A percentile compares a stretch with the other conserved stretches of the same genome.
Conservation (phyloP, 192 early-diverging fungal genomes). For the Entomortierella parvispora region DNA sequence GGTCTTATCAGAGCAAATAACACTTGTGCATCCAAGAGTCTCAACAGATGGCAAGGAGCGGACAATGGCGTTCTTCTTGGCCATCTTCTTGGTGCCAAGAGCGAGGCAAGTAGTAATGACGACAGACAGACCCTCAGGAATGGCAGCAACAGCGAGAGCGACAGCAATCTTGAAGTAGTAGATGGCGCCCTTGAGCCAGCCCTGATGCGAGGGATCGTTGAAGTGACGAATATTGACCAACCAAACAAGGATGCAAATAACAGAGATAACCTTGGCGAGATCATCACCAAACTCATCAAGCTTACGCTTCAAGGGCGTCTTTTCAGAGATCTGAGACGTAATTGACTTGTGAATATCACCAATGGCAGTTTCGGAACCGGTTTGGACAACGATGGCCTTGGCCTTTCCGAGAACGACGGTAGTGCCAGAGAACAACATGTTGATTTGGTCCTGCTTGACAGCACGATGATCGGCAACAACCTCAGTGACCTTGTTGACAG, state of each 20-base stretch:
- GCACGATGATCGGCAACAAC: conserved; percentile 71
- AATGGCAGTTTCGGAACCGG: conserved; percentile 91
- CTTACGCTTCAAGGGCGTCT: conserved; percentile 95
- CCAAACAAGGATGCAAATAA: conserved; percentile 98
- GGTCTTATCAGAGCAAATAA: conserved; percentile 99
- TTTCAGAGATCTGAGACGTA: conserved; percentile 83
- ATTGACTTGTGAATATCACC: conserved; percentile 95
- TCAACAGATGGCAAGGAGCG: conserved; percentile 92
- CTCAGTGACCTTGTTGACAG: conserved; percentile 83
- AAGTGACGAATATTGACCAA: conserved; percentile 98
- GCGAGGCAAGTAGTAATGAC: conserved; percentile 98
- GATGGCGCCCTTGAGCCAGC: conserved; percentile 94
- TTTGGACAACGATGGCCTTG: conserved; percentile 86
- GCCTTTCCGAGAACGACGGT: conserved; percentile 94
- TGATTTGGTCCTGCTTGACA: conserved; percentile 96
- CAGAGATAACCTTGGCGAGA: conserved; percentile 84
- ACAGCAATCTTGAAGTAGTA: conserved; percentile 99
- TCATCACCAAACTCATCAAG: conserved; percentile 96
- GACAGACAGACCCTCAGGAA: conserved; percentile 98
- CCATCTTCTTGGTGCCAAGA: conserved; percentile 98
- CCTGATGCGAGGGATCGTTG: conserved; percentile 85
- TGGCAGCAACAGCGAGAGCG: conserved; percentile 97
- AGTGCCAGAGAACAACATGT: conserved; percentile 98
- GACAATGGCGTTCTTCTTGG: conserved; percentile 95
- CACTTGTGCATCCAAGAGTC: conserved; percentile 95